Percentiles rank a stretch among this genome's conserved stretches.
Conservation (phyloP, 1,284 basidiomycete genomes). For the Vanrija sp. region DNA sequence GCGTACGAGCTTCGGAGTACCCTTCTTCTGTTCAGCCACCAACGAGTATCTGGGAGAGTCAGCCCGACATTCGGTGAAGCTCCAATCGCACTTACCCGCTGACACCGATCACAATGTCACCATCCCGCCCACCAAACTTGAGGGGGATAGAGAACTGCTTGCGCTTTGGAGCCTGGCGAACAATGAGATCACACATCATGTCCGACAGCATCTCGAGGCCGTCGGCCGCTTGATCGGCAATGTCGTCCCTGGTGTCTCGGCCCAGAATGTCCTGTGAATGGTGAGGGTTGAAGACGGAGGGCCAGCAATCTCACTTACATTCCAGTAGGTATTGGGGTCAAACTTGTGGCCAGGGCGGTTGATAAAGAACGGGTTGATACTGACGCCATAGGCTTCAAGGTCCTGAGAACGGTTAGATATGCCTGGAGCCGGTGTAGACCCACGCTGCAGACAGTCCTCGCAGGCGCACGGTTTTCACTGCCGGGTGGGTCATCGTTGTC, state of each 20-base stretch:
- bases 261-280: constrained; percentile 55
- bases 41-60: constrained; percentile 66
- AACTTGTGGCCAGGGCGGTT: constrained; percentile 66
- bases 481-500: constrained; percentile 69
- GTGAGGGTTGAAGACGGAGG: not conserved
- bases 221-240: constrained; percentile 56
- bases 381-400: constrained; percentile 71
- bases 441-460: constrained; percentile 39
- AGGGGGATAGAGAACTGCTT: constrained; percentile 78
- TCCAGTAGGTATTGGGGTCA: constrained; percentile 74
- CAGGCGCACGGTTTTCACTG: constrained; percentile 33
- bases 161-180: constrained; percentile 83
- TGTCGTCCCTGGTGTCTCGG: constrained; percentile 52
- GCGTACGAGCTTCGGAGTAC: constrained; percentile 70
- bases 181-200: constrained; percentile 61
- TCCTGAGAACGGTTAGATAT: constrained; percentile 57
- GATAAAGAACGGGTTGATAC: constrained; percentile 90
- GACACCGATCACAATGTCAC: constrained; percentile 79
- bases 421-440: not conserved
- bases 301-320: constrained; percentile 55
- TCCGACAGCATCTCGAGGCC: constrained; percentile 59
- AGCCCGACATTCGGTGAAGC: not conserved
- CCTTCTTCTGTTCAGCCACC: constrained; percentile 78
- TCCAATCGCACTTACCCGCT: constrained; percentile 67
- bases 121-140: constrained; percentile 58